phyloP scores from a whole-genome alignment of 495 filamentous ascomycete genomes.

The Neurospora intermedia region DNA sequence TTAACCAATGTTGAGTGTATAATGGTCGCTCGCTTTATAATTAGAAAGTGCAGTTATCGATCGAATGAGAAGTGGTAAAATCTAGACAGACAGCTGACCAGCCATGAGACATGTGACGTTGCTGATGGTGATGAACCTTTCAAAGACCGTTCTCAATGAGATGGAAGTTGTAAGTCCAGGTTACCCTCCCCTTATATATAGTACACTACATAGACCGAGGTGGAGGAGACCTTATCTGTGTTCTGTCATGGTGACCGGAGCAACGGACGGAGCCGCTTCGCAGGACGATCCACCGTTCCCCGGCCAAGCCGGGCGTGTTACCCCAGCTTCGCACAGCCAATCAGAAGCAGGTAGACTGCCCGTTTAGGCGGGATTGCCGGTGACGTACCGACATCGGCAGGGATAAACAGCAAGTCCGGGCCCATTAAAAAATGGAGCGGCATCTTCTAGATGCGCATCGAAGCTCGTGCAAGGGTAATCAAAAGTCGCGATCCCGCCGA shows the following conservation, averaged over 20 bases:
- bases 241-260: background rate
- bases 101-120: background rate
- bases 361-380: background rate
- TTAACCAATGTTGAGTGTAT: background rate
- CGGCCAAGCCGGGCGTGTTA: background rate
- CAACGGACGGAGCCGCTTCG: background rate
- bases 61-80: background rate
- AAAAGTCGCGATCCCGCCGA: background rate
- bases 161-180: background rate
- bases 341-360: background rate
- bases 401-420: slow-evolving; percentile 10
- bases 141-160: background rate
- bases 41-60: background rate
- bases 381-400: slow-evolving; percentile 3
- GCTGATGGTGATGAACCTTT: background rate
- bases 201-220: no score
- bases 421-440: slow-evolving; percentile 17
- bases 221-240: background rate
- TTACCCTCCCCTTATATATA: background rate
- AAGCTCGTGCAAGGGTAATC: slow-evolving; percentile 12
- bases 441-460: slow-evolving; percentile 23
- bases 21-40: background rate
- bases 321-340: slow-evolving; percentile 4
- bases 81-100: background rate
- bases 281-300: background rate